Evolutionary conservation across 768 basidiomycete genomes (phyloP).

Genomic region (Strobilomyces confusus): DNA sequence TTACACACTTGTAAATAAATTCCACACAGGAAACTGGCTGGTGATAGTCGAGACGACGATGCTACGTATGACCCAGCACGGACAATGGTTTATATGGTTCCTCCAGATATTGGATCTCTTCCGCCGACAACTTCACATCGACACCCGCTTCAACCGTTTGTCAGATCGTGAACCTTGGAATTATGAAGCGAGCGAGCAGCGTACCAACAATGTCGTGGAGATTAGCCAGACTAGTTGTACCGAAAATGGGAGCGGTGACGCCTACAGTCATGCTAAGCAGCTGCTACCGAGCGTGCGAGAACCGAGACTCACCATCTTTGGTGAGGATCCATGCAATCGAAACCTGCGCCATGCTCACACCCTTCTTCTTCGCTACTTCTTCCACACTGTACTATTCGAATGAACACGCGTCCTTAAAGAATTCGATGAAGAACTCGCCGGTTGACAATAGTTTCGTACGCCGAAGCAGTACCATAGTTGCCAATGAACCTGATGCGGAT

Average conservation of each 20-base stretch:
- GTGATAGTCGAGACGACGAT: neutral
- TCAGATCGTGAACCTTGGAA: constrained; percentile 2
- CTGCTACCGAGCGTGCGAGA: neutral
- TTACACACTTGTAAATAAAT: too few species aligned
- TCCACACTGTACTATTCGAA: constrained; percentile 30
- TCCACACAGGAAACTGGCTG: too few species aligned
- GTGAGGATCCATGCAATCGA: constrained; percentile 38
- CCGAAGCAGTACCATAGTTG: constrained; percentile 21
- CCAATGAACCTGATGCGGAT: constrained; percentile 21
- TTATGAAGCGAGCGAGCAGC: constrained; percentile 1
- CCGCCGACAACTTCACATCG: constrained; percentile 41
- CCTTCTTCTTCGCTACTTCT: constrained; percentile 35
- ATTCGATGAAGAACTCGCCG: constrained; percentile 12
- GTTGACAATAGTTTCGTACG: constrained; percentile 27
- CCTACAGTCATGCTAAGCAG: constrained; percentile 8
- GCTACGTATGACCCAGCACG: constrained; percentile 36
- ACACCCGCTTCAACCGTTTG: constrained; percentile 26
- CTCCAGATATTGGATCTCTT: constrained; percentile 46
- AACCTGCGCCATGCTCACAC: constrained; percentile 41
- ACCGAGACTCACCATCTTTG: constrained; percentile 26
- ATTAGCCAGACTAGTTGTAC: constrained; percentile 38
- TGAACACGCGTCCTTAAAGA: neutral
- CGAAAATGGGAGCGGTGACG: constrained; percentile 44
- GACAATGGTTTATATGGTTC: constrained; percentile 41
- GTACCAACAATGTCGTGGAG: constrained; percentile 39